Evolutionary conservation across 202 grass and related monocot species (phyloP).

Genomic region (Dendrocalamus latiflorus): DNA sequence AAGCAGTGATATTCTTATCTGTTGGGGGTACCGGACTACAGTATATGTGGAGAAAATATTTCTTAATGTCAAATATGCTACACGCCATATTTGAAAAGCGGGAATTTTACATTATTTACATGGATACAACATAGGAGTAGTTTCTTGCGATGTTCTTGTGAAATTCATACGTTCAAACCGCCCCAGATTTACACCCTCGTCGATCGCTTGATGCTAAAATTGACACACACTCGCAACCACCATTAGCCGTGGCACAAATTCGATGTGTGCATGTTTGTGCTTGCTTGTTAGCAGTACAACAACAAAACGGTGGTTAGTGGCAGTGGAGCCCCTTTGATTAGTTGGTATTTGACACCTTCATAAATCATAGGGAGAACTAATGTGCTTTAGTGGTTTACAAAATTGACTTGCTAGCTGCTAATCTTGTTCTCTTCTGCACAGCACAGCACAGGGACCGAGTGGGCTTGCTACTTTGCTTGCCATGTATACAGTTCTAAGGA

Average conservation of each 20-base stretch:
- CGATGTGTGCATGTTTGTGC: not conserved
- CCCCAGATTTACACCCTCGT: too few relatives aligned
- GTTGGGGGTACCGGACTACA: not conserved
- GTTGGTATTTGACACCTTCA: not conserved
- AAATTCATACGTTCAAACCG: too few relatives aligned
- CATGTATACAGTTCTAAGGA: not conserved
- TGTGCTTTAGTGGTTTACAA: not conserved
- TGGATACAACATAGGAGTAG: too few relatives aligned
- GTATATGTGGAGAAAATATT: not conserved
- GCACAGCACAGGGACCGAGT: not conserved
- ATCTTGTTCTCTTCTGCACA: conserved; percentile 14
- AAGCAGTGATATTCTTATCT: not conserved
- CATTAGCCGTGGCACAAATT: not conserved
- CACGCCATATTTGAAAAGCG: not conserved
- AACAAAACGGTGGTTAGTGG: not conserved
- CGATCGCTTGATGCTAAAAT: not conserved
- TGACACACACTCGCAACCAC: not conserved
- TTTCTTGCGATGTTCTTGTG: too few relatives aligned
- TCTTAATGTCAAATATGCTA: not conserved
- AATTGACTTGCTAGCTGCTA: conserved; percentile 13
- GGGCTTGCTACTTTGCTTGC: not conserved
- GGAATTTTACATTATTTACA: too few relatives aligned
- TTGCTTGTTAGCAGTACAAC: not conserved
- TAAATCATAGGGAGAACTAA: not conserved
- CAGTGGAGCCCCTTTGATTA: not conserved